phyloP scores from a whole-genome alignment of 202 grass and related monocot species.

The Dendrocalamus latiflorus region DNA sequence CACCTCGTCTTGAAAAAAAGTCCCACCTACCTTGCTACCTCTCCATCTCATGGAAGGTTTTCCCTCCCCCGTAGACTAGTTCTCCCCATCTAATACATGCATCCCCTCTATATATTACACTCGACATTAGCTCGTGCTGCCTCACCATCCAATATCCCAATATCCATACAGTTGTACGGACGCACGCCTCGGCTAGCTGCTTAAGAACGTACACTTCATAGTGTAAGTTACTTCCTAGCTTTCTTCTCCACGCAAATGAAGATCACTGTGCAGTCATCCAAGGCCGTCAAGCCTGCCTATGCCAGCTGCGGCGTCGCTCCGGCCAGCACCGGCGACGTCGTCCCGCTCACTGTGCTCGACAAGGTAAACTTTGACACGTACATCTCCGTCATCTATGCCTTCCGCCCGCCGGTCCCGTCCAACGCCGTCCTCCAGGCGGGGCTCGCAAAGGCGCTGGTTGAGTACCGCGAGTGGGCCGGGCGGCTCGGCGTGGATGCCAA shows the following conservation, averaged over 20 bases:
- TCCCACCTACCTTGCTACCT: too few species aligned
- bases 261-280: constrained; percentile 32
- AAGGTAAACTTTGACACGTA: constrained; percentile 17
- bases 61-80: too few species aligned
- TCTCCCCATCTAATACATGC: too few species aligned
- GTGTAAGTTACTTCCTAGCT: too few species aligned
- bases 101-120: neutral
- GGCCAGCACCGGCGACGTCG: neutral
- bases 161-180: too few species aligned
- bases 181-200: too few species aligned
- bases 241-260: constrained; percentile 20
- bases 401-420: constrained; percentile 5
- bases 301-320: neutral
- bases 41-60: too few species aligned
- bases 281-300: constrained; percentile 33
- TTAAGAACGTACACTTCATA: too few species aligned
- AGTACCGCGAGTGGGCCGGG: constrained; percentile 45
- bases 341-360: constrained; percentile 41
- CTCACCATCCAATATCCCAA: too few species aligned
- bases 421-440: constrained; percentile 14
- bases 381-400: constrained; percentile 27
- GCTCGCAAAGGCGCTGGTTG: constrained; percentile 7
- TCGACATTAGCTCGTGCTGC: neutral
- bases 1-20: too few species aligned
- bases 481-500: neutral